Evolutionary conservation across 495 filamentous ascomycete genomes (phyloP), one percentile per base, ranked within the genome.

Genomic region (Collariella sp.): DNA sequence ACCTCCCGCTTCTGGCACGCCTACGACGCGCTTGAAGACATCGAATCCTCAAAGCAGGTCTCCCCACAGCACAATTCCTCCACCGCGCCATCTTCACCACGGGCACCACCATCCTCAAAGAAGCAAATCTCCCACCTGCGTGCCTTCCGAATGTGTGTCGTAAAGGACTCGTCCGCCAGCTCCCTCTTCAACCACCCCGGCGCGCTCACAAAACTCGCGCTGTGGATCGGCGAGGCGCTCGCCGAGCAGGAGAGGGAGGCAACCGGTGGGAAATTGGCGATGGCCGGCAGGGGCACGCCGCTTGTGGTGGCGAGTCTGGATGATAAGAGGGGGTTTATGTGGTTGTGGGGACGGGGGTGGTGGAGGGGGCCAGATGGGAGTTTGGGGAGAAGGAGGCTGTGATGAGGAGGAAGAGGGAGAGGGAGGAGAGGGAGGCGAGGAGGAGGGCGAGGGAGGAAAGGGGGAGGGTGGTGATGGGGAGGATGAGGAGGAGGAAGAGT

Each of bases 171-270:
- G 1, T 88, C 91, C 0, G 93, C 96, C 61, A 86, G 95, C 6
- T 70, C 79, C 38, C 78, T 95, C 9, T 98, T 98, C 69, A 86
- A 84, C 7, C 91, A 96, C 61, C 90, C 93, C 0, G 87, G 88
- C 4, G 94, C 94, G 10, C 71, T 98, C 50, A 91, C 88, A 3
- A 96, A 97, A 67, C 76, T 98, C 10, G 89, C 90, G 0, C 73
- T 95, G 2, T 98, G 93, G 93, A 79, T 97, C 51, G 88, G 87
- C 15, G 91, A 97, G 71, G 93, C 94, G 2, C 84, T 97, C 38
- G 81, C 83, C 9, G 93, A 95, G 62, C 84, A 91, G 59, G 93
- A 96, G 63, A 80, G 80, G 22, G 89, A 94, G 39, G 75, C 70
- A 1, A 79, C 79, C 15, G 84, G 86, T 15, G 83, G 86, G 15